Evolutionary conservation across 495 filamentous ascomycete genomes (phyloP), one percentile per base, ranked within the genome.

Genomic region (Lophiotrema nucula): DNA sequence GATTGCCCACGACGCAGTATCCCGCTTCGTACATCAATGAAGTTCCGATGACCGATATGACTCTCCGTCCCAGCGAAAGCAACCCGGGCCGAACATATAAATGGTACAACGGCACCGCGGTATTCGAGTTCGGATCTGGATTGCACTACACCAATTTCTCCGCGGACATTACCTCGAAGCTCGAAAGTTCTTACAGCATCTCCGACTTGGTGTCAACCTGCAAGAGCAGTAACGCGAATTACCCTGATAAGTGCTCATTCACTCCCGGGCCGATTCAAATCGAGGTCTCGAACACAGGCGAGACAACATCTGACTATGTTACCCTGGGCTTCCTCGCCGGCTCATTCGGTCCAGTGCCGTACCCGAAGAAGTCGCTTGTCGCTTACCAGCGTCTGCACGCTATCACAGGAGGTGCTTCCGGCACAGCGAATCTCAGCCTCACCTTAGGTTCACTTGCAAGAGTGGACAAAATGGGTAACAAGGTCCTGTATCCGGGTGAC

Each of bases 301-400:
- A 70, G 1, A 64, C 65, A 0, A 56, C 69, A 2, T 87, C 83
- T 0, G 83, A 85, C 65, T 89, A 82, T 56, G 80, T 83, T 0
- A 78, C 75, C 5, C 73, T 89, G 43, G 71, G 69, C 0, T 89
- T 85, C 66, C 58, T 79, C 15, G 72, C 79, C 19, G 81, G 77
- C 2, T 74, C 74, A 3, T 72, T 73, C 38, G 86, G 86, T 0
- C 85, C 84, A 0, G 58, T 65, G 47, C 86, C 85, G 3, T 73
- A 81, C 49, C 84, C 86, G 5, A 80, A 80, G 56, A 88, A 88
- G 68, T 78, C 77, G 65, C 74, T 88, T 0, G 82, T 81, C 3
- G 76, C 80, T 0, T 89, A 85, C 53, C 73, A 76, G 13, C 75
- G 86, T 15, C 56, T 86, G 6, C 69, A 70, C 4, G 68, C 55